Base-by-base conservation (phyloP, 805 yeast species). In the Saccharomycopsis fibuligera region DNA sequence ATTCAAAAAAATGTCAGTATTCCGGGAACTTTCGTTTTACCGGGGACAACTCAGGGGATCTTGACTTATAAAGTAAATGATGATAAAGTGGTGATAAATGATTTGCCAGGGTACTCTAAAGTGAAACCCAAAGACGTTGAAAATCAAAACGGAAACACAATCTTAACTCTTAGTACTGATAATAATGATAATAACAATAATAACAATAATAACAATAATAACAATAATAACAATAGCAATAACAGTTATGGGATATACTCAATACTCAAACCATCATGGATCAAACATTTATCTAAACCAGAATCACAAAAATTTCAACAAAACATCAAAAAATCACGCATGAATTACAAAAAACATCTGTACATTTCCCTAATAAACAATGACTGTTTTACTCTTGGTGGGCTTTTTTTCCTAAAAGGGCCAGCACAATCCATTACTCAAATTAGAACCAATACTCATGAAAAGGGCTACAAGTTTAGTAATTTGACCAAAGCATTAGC, bases 341-440 rank as follows among this genome's bases (percentile, higher is more conserved):
- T 56, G n/a, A 66, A 63, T 47, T 29, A 68, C 8, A 61, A 60
- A 29, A 58, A 59, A 30, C 56, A 56, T 8, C 55, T 50, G 3
- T 68, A 68, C 44, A 54, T 51, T 0, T 66, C 76, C 0, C 56
- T 75, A 4, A 69, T 66, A 43, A 74, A 72, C 4, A 73, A 71
- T 0, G 71, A 71, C 39, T 67, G 75, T 25, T 64, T 70, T 37
- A 71, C 80, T 0, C 62, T 77, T 22, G 88, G 87, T 5, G 91
- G 93, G 0, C 51, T 82, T 0, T 71, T 82, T 47, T 81, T 72
- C 56, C 45, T 85, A 21, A 61, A 68, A 10, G 78, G 83, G 1
- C 89, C 91, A 1, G 49, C 58, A 2, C 66, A 65, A 2, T 57
- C 80, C 0, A 69, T 81, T 44, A 62, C 73, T 27, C 81, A 74